Evolutionary conservation across 345 rosid genomes (phyloP), one percentile per base, ranked within the genome.

Genomic region (Iberis pinnata): DNA sequence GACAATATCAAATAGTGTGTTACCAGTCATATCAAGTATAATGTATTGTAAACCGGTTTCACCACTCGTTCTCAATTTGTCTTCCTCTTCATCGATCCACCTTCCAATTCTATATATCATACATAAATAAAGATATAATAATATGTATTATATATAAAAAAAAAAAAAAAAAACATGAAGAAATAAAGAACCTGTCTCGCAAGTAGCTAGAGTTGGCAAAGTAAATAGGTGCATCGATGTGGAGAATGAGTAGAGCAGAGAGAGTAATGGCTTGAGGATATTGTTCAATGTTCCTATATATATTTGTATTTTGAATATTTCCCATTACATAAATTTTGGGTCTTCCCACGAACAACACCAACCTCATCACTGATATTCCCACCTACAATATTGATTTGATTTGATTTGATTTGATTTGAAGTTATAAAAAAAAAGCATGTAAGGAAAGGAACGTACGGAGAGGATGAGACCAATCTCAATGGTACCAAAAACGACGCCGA

Each of bases 21-120:
- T 36, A 85, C 95, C 89, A 49, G 73, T 75, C 89, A 81, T 68
- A 63, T 83, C 78, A 22, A 89, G 72, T 52, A 89, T 70, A 31
- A 89, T 78, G 67, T 83, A 83, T 36, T 80, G 84, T 63, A 89
- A 68, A 59, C 61, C 59, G 26, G 60, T 63, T 59, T 80, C 83
- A 38, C 70, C 80, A 0, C 68, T 59, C 37, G 66, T 70, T 63
- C 64, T 79, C 75, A 83, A n/a, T 61, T 54, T 75, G 2, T 81
- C 87, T 68, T 89, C 97, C 52, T 85, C 87, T 22, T 85, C 92
- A 63, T 81, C 76, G 8, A 85, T 71, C 97, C 97, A 89, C 67
- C 95, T 81, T 6, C 71, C 58, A 24, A 88, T 80, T 75, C 95
- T 88, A 22, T 22, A 22, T 50, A 6, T 18, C 14, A 43, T 18